A percentile compares a stretch with the other conserved stretches of the same genome.
phyloP scores from a whole-genome alignment of 257 asterid genomes.

The Solanum acaule region DNA sequence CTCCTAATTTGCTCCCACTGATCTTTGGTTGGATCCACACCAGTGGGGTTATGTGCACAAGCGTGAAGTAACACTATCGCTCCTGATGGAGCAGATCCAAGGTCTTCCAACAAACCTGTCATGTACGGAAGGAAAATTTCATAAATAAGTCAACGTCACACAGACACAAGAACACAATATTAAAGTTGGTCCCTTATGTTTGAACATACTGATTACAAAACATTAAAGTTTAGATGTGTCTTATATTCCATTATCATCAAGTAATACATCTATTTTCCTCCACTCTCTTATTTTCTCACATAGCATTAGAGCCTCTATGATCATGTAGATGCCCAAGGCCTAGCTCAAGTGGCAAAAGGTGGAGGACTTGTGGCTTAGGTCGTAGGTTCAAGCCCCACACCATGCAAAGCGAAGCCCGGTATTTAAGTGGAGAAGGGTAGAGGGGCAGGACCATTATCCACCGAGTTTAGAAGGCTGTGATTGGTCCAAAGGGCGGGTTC shows the following conservation, averaged over 20 bases:
- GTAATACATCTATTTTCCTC: not conserved
- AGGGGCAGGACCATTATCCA: no score
- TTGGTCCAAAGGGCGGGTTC: no score
- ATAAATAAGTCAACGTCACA: not conserved
- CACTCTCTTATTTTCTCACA: not conserved
- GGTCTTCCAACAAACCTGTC: conserved; percentile 93
- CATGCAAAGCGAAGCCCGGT: no score
- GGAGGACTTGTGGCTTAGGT: no score
- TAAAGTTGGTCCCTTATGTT: not conserved
- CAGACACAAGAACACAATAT: not conserved
- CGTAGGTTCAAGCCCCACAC: no score
- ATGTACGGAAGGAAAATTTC: conserved; percentile 2
- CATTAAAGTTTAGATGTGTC: not conserved
- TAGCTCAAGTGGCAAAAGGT: no score
- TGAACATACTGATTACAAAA: not conserved
- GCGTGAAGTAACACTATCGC: conserved; percentile 95
- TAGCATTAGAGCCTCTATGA: not conserved
- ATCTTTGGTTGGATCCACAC: conserved; percentile 91
- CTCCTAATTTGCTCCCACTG: conserved; percentile 93
- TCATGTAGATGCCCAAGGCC: not conserved
- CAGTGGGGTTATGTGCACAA: conserved; percentile 99
- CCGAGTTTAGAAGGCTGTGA: no score
- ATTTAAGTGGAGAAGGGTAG: no score
- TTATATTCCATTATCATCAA: not conserved
- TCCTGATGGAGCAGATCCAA: conserved; percentile 90